Evolutionary conservation across 2,329 filamentous ascomycete species (phyloP), one percentile per base, ranked within the genome.

Genomic region (Aspergillus nomiae): DNA sequence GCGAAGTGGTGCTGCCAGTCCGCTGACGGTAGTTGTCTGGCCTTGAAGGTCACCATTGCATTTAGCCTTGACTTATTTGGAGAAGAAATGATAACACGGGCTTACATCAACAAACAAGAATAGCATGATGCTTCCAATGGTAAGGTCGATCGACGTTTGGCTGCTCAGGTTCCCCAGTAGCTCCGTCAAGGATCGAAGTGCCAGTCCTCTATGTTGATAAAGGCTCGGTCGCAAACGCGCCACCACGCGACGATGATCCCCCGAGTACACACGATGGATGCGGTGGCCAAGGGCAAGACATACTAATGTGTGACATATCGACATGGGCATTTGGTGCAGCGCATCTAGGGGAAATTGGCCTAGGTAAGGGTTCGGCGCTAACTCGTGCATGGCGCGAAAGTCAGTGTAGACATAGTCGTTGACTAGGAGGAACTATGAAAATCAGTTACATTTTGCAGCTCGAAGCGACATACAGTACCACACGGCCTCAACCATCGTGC

Each of bases 101-200:
- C 62, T 53, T 32, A 64, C 62, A 45, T 64, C 62, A 26, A 50
- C 48, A 19, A 64, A 62, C 7, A 64, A 32, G 19, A 64, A 54
- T 48, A 64, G 45, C 50, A 64, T 21, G 2, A 64, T 60, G 3
- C 62, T 61, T 11, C n/a, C 41, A 26, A 64, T 55, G 26, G 62
- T 58, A 28, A 45, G 7, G 14, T 63, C 62, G 21, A 21, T 58
- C 24, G 34, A 11, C 19, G 1, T 34, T 6, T 32, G 28, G 8
- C 32, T 45, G 12, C 16, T 38, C 6, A 43, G 38, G 11, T 19
- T 48, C 9, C 26, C 54, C 8, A 63, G 61, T 8, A 53, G 48
- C 16, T 58, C 58, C 30, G 32, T 24, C 4, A 63, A 32, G 8
- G 36, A 54, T 30, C 41, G 45, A 9, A 63, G 61, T 6, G 62